Evolutionary conservation across 129 eudicot genomes (phyloP).

Genomic region (Pulicaria dysenterica): DNA sequence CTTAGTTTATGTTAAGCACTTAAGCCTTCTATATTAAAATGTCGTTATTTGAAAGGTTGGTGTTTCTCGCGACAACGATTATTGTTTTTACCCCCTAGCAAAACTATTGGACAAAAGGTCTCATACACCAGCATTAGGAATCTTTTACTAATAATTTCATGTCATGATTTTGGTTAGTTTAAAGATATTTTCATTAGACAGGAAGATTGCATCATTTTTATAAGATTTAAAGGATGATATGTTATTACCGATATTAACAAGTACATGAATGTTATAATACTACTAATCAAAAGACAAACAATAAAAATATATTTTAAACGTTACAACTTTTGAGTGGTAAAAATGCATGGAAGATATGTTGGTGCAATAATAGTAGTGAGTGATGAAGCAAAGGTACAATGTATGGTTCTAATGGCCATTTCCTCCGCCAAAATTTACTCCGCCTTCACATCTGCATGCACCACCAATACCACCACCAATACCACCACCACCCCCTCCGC

Average conservation of each 20-base stretch:
- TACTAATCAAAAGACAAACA: not conserved
- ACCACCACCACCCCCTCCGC: constrained; percentile 5
- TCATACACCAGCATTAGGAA: not conserved
- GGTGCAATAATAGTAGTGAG: not conserved
- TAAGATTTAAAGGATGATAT: not conserved
- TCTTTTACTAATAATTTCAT: not conserved
- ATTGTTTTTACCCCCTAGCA: too few relatives aligned
- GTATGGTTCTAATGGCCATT: constrained; percentile 13
- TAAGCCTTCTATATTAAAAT: too few relatives aligned
- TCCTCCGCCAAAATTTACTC: constrained; percentile 30
- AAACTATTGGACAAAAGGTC: not conserved
- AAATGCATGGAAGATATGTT: not conserved
- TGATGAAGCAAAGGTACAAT: not conserved
- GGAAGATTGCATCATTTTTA: not conserved
- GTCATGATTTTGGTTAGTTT: not conserved
- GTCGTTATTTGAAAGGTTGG: too few relatives aligned
- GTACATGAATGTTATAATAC: constrained; percentile 6
- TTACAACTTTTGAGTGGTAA: constrained; percentile 4
- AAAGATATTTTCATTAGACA: not conserved
- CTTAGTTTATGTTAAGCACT: too few relatives aligned
- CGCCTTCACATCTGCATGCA: constrained; percentile 22
- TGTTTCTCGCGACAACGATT: not conserved
- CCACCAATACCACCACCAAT: constrained; percentile 29
- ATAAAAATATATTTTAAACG: not conserved
- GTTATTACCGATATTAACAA: constrained; percentile 6